Base-by-base conservation (phyloP, 179 eudicot genomes). In the Beta macrorhiza region DNA sequence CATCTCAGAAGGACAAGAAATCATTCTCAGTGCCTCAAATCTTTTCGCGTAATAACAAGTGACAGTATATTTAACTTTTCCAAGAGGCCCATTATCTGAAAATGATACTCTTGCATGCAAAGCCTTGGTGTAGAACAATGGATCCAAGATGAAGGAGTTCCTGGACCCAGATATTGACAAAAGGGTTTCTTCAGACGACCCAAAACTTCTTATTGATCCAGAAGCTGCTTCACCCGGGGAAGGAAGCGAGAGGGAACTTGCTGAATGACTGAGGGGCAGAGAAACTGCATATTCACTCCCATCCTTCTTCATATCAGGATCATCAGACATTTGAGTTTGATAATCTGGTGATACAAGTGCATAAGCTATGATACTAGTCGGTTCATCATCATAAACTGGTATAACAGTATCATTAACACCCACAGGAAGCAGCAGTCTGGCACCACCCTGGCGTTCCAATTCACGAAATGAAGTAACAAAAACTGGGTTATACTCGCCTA, bases 361-460 rank as follows among this genome's bases (percentile, higher is more conserved):
- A 85, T 95, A 92, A 58, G 97, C 81, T 82, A 95, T 92, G 47
- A 91, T 87, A 87, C 98, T 95, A 51, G 97, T 91, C 5, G 92
- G 97, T 67, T 92, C 93, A 80, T 92, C 97, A 82, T 92, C 97
- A 84, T 92, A 91, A 69, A 92, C 90, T 52, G 97, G 92, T 84
- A 92, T 83, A 73, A 87, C 85, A 67, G 87, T 88, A 74, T 90
- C 93, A 82, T 85, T 80, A 68, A 85, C 75, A 74, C 93, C 97
- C 64, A 83, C 83, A 77, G 94, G 91, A 57, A 95, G 87, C 78
- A 93, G 91, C 70, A 93, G 69, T 74, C 93, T 87, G 44, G 93
- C 95, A 59, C 97, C 97, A 75, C 91, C 86, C 51, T 80, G 92
- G 67, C 82, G 86, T 81, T 82, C 81, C 77, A 89, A 83, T 72